Conservation (phyloP, 2,329 filamentous ascomycete genomes). For the Fusarium nelsonii region DNA sequence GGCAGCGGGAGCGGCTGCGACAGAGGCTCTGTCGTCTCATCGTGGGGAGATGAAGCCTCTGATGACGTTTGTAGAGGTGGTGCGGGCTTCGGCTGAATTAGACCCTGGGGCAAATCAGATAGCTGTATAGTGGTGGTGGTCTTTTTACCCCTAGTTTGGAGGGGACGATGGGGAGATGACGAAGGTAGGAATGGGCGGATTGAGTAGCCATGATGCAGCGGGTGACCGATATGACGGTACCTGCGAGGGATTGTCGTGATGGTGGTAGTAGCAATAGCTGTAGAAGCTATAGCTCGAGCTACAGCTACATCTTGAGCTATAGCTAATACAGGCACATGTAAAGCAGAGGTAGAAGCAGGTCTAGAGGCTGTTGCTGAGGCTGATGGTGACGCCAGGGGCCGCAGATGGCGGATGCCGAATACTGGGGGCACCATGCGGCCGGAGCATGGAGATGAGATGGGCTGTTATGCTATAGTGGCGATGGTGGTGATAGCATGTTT, state of each 20-base stretch:
- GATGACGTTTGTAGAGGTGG: slow-evolving; percentile 35
- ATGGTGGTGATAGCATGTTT: slow-evolving; percentile 21
- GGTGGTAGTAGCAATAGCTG: slow-evolving; percentile 5
- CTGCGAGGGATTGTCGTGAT: background rate
- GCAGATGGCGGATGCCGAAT: slow-evolving; percentile 46
- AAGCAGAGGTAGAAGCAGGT: slow-evolving; percentile 23
- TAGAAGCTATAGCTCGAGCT: slow-evolving; percentile 13
- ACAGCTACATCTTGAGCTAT: slow-evolving; percentile 2
- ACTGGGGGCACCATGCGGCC: slow-evolving; percentile 45
- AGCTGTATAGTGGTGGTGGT: slow-evolving; percentile 66
- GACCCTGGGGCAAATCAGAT: slow-evolving; percentile 69
- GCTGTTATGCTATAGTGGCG: slow-evolving; percentile 31
- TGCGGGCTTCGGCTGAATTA: slow-evolving; percentile 49
- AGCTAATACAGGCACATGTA: slow-evolving; percentile 15
- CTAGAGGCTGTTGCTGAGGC: slow-evolving; percentile 21
- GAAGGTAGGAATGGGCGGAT: slow-evolving; percentile 41
- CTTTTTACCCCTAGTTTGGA: slow-evolving; percentile 63
- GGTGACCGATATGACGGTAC: slow-evolving; percentile 11
- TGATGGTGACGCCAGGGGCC: slow-evolving; percentile 41
- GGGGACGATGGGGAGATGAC: slow-evolving; percentile 35
- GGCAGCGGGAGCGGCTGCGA: slow-evolving; percentile 45
- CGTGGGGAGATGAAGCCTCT: slow-evolving; percentile 29
- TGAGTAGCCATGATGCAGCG: slow-evolving; percentile 20
- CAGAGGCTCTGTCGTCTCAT: slow-evolving; percentile 27
- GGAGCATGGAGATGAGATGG: slow-evolving; percentile 47